phyloP scores from a whole-genome alignment of 2,329 filamentous ascomycete genomes.

The Microdochium trichocladiopsis region DNA sequence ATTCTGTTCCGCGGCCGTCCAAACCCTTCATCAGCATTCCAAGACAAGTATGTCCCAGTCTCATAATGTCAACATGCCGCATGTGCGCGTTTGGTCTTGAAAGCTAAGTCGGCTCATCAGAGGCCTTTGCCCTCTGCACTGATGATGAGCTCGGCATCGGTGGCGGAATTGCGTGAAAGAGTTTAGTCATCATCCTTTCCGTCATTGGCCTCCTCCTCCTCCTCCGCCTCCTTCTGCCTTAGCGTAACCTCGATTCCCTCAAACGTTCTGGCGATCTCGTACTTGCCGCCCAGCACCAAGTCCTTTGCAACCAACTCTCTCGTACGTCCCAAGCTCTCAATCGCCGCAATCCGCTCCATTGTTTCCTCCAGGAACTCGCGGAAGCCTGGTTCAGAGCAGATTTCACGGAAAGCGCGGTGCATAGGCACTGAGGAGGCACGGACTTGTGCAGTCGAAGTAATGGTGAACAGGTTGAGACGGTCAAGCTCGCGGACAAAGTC shows the following conservation, averaged over 20 bases:
- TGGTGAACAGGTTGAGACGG: conserved; percentile 90
- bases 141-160: too few species aligned
- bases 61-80: too few species aligned
- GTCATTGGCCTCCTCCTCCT: conserved; percentile 6
- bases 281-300: conserved; percentile 76
- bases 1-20: too few species aligned
- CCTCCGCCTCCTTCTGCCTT: conserved; percentile 33
- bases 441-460: conserved; percentile 79
- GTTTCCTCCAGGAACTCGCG: conserved; percentile 77
- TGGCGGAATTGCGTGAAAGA: too few species aligned
- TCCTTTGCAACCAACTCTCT: conserved; percentile 94
- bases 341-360: conserved; percentile 78
- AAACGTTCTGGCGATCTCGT: conserved; percentile 44
- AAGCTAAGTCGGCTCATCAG: too few species aligned
- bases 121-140: too few species aligned
- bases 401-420: conserved; percentile 84
- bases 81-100: too few species aligned
- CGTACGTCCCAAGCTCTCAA: conserved; percentile 90
- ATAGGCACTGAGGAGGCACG: conserved; percentile 93
- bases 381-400: conserved; percentile 72
- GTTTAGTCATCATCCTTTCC: conserved; percentile 7
- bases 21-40: too few species aligned
- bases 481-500: conserved; percentile 94
- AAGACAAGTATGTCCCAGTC: too few species aligned
- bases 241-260: conserved; percentile 32